phyloP scores from a whole-genome alignment of 192 early-diverging fungal genomes.

The Umbelopsis ramanniana region DNA sequence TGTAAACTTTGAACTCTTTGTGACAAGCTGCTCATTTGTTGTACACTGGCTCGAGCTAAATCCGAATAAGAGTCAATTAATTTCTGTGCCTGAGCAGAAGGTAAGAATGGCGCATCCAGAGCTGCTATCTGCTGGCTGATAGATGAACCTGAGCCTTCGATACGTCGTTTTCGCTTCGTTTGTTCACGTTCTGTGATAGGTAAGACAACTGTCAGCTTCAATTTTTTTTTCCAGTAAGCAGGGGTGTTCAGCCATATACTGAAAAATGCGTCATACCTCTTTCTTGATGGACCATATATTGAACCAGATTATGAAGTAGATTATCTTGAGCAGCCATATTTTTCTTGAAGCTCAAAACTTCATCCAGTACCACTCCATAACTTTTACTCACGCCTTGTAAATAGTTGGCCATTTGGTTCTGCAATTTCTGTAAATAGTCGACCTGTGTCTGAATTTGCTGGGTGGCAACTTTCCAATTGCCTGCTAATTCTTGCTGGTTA shows the following conservation, averaged over 20 bases:
- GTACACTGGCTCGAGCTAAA: constrained; percentile 23
- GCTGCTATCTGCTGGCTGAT: background rate
- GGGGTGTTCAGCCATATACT: too few species aligned
- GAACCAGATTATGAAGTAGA: constrained; percentile 50
- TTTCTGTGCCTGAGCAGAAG: constrained; percentile 33
- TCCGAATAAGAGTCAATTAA: constrained; percentile 40
- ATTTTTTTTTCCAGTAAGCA: background rate
- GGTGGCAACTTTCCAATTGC: constrained; percentile 18
- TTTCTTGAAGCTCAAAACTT: constrained; percentile 49
- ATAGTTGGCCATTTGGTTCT: constrained; percentile 47
- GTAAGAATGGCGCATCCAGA: constrained; percentile 19
- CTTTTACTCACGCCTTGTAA: constrained; percentile 33
- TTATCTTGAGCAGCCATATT: constrained; percentile 52
- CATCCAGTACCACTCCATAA: constrained; percentile 35
- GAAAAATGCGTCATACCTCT: background rate
- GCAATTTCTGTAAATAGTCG: constrained; percentile 42
- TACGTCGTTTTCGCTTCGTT: constrained; percentile 6
- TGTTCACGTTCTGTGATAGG: constrained; percentile 10
- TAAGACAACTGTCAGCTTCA: background rate
- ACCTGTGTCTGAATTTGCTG: constrained; percentile 47
- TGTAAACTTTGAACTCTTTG: constrained; percentile 26
- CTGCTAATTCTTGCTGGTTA: constrained; percentile 12
- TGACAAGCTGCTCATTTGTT: constrained; percentile 38
- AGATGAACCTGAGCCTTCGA: background rate
- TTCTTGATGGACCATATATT: constrained; percentile 38